phyloP scores from a whole-genome alignment of 2,329 filamentous ascomycete species.

The Fusarium sp. region DNA sequence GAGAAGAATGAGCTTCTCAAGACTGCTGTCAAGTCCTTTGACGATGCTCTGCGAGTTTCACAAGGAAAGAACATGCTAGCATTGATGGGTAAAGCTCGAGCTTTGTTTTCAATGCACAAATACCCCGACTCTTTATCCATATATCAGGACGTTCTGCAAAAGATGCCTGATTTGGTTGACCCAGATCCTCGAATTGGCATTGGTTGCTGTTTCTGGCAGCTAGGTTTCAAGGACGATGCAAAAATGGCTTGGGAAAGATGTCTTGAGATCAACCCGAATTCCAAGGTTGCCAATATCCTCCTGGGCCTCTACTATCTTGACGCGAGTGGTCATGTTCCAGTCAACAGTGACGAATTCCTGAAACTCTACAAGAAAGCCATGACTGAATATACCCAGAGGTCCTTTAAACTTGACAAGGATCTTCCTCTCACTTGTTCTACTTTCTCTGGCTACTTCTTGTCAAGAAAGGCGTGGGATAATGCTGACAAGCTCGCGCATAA shows the following conservation, averaged over 20 bases:
- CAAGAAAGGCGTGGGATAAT: slow-evolving; percentile 79
- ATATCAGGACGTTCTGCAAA: slow-evolving; percentile 87
- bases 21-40: slow-evolving; percentile 90
- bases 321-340: slow-evolving; percentile 81
- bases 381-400: slow-evolving; percentile 91
- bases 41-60: slow-evolving; percentile 88
- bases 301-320: slow-evolving; percentile 91
- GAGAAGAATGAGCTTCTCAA: slow-evolving; percentile 83
- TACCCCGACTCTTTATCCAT: slow-evolving; percentile 82
- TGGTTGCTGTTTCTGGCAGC: slow-evolving; percentile 95
- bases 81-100: slow-evolving; percentile 86
- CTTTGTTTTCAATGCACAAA: slow-evolving; percentile 85
- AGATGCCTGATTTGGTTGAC: slow-evolving; percentile 87
- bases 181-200: slow-evolving; percentile 96
- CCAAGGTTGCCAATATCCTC: slow-evolving; percentile 89
- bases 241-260: slow-evolving; percentile 89
- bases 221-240: slow-evolving; percentile 93
- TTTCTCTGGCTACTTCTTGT: slow-evolving; percentile 89
- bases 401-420: slow-evolving; percentile 92
- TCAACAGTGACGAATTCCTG: slow-evolving; percentile 85
- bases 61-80: slow-evolving; percentile 91
- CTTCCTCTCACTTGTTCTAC: slow-evolving; percentile 89
- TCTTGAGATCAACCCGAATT: slow-evolving; percentile 81
- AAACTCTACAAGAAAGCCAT: slow-evolving; percentile 91
- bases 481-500: slow-evolving; percentile 89